Percentiles rank a stretch among this genome's conserved stretches.
phyloP scores from a whole-genome alignment of 1,284 basidiomycete species.

The Boletellus sp. region DNA sequence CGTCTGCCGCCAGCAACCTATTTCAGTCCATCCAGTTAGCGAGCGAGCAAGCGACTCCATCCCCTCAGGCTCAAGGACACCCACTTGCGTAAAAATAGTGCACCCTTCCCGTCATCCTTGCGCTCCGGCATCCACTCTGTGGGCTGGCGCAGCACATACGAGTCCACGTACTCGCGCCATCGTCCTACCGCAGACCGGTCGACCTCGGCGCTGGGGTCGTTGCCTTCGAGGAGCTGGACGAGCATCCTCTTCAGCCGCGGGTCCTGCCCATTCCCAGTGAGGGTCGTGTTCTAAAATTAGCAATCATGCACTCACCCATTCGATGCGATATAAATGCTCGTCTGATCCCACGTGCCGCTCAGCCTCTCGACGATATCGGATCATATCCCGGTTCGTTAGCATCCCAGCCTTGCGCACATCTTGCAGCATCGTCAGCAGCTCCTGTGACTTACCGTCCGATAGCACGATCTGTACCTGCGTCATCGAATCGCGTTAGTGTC shows the following conservation, averaged over 20 bases:
- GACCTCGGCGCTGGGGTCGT: constrained; percentile 74
- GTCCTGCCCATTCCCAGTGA: constrained; percentile 45
- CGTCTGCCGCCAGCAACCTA: constrained; percentile 36
- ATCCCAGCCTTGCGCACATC: constrained; percentile 48
- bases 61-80: constrained; percentile 12
- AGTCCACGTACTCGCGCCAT: constrained; percentile 88
- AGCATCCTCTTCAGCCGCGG: constrained; percentile 59
- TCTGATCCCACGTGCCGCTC: constrained; percentile 84
- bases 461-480: constrained; percentile 81
- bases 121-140: constrained; percentile 63
- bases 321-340: constrained; percentile 88
- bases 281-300: constrained; percentile 12
- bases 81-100: constrained; percentile 49
- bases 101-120: constrained; percentile 41
- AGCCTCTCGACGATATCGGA: constrained; percentile 88
- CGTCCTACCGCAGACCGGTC: constrained; percentile 46
- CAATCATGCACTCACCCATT: constrained; percentile 67
- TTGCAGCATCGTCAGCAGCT: constrained; percentile 64
- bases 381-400: constrained; percentile 72
- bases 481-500: constrained; percentile 16
- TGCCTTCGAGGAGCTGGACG: constrained; percentile 75
- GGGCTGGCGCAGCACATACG: constrained; percentile 71
- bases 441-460: constrained; percentile 69
- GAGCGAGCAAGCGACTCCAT: background rate
- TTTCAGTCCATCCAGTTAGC: constrained; percentile 32